Conservation (phyloP, 208 protist species). For the Naegleria lovaniensis region DNA sequence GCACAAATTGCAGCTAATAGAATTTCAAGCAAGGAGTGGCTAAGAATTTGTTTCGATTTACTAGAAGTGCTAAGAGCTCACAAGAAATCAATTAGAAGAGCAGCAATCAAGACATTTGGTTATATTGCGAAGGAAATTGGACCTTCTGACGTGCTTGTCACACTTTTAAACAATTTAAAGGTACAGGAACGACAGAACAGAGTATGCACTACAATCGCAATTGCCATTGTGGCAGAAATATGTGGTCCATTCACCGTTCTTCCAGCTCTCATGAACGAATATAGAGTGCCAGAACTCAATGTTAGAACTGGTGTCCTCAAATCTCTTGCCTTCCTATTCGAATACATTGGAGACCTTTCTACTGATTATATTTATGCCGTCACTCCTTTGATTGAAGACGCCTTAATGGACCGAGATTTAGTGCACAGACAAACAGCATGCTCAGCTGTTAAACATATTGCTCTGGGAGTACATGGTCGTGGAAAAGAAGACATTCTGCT, state of each 20-base stretch:
- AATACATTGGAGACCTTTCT: slow-evolving; percentile 94
- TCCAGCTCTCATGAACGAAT: slow-evolving; percentile 98
- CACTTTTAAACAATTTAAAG: slow-evolving; percentile 97
- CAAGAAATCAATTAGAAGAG: slow-evolving; percentile 88
- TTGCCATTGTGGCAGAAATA: slow-evolving; percentile 97
- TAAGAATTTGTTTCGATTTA: slow-evolving; percentile 94
- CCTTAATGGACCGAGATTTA: slow-evolving; percentile 95
- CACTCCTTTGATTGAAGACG: slow-evolving; percentile 92
- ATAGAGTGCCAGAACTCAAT: slow-evolving; percentile 94
- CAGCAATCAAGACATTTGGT: slow-evolving; percentile 95
- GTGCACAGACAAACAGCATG: slow-evolving; percentile 97
- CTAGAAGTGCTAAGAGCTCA: slow-evolving; percentile 97
- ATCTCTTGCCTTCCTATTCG: slow-evolving; percentile 97
- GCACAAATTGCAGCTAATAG: slow-evolving; percentile 68
- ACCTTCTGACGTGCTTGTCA: slow-evolving; percentile 96
- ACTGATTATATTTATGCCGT: slow-evolving; percentile 98
- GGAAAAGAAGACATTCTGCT: slow-evolving; percentile 86
- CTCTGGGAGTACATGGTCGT: slow-evolving; percentile 65
- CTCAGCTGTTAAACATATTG: slow-evolving; percentile 89
- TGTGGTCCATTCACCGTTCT: slow-evolving; percentile 97
- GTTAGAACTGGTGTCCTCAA: slow-evolving; percentile 96
- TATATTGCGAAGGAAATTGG: slow-evolving; percentile 97
- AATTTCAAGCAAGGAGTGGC: slow-evolving; percentile 80
- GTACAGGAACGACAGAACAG: slow-evolving; percentile 97
- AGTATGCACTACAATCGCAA: slow-evolving; percentile 98